A percentile compares a stretch with the other conserved stretches of the same genome.
Evolutionary conservation across 1,284 basidiomycete species (phyloP).

Genomic region (Puccinia novopanici): DNA sequence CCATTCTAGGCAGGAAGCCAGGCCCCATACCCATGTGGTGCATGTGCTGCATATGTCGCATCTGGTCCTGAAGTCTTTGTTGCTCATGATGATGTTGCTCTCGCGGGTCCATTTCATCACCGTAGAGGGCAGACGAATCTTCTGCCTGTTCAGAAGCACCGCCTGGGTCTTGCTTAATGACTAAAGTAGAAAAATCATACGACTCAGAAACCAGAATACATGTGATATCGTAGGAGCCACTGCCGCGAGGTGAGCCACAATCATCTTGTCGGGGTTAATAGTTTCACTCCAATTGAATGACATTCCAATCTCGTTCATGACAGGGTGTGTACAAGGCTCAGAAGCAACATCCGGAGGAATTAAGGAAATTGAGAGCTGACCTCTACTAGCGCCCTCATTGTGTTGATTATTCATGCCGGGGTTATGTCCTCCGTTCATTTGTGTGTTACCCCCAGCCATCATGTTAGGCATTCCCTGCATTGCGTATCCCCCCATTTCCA

Average conservation of each 20-base stretch:
- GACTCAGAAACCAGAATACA: constrained; percentile 33
- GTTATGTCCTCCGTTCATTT: constrained; percentile 48
- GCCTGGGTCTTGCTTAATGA: no score
- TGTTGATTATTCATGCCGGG: constrained; percentile 45
- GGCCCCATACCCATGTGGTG: no score
- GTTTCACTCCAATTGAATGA: no score
- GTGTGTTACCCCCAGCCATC: constrained; percentile 37
- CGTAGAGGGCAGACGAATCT: constrained; percentile 35
- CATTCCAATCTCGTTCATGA: constrained; percentile 36
- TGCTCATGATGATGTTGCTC: constrained; percentile 51
- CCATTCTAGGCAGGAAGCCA: no score
- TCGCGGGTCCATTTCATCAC: constrained; percentile 48
- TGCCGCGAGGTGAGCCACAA: not conserved
- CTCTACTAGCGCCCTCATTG: constrained; percentile 50
- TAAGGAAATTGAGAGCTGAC: constrained; percentile 46
- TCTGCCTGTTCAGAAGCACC: constrained; percentile 37
- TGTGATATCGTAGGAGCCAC: not conserved
- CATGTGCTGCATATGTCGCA: no score
- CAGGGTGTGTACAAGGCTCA: constrained; percentile 32
- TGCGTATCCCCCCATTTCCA: constrained; percentile 46
- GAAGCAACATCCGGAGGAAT: constrained; percentile 16
- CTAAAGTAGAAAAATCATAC: no score
- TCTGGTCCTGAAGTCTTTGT: constrained; percentile 49
- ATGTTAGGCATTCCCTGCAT: constrained; percentile 50
- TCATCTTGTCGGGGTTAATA: not conserved